Conservation (phyloP, 805 yeast genomes). For the Yarrowia deformans region DNA sequence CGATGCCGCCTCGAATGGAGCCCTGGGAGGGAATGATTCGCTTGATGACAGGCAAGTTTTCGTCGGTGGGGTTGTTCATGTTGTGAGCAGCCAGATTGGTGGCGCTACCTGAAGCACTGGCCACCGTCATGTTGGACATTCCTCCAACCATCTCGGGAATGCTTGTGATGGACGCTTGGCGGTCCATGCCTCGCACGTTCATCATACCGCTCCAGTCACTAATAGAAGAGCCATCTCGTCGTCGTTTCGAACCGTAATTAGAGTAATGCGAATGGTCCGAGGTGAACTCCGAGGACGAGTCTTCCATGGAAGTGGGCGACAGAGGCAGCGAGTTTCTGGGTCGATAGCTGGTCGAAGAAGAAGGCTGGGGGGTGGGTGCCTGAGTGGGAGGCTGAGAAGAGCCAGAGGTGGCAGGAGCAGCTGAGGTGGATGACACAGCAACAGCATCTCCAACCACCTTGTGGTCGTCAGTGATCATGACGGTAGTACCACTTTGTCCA, state of each 20-base stretch:
- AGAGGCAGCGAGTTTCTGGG: constrained; percentile 30
- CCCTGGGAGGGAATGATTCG: constrained; percentile 96
- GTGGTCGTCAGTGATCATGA: constrained; percentile 95
- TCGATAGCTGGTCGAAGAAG: constrained; percentile 6
- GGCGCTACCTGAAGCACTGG: constrained; percentile 23
- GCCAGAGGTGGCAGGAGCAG: background rate
- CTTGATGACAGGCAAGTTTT: constrained; percentile 65
- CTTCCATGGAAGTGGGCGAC: constrained; percentile 39
- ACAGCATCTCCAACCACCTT: constrained; percentile 52
- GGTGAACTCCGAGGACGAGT: constrained; percentile 29
- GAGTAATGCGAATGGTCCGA: constrained; percentile 39
- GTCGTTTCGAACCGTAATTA: constrained; percentile 18
- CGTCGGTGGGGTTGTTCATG: constrained; percentile 11
- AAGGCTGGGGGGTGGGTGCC: constrained; percentile 7
- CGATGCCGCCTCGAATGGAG: constrained; percentile 95
- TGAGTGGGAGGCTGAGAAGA: constrained; percentile 15
- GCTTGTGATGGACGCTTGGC: constrained; percentile 31
- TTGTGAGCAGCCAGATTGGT: constrained; percentile 24
- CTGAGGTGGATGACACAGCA: background rate
- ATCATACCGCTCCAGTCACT: constrained; percentile 37
- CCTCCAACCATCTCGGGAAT: constrained; percentile 38
- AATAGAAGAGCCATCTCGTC: constrained; percentile 38
- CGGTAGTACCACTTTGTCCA: constrained; percentile 66
- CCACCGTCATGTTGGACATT: constrained; percentile 19
- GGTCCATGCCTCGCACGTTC: constrained; percentile 30